Evolutionary conservation across 805 yeast species (phyloP).

Genomic region (Metschnikowia vanudenii): DNA sequence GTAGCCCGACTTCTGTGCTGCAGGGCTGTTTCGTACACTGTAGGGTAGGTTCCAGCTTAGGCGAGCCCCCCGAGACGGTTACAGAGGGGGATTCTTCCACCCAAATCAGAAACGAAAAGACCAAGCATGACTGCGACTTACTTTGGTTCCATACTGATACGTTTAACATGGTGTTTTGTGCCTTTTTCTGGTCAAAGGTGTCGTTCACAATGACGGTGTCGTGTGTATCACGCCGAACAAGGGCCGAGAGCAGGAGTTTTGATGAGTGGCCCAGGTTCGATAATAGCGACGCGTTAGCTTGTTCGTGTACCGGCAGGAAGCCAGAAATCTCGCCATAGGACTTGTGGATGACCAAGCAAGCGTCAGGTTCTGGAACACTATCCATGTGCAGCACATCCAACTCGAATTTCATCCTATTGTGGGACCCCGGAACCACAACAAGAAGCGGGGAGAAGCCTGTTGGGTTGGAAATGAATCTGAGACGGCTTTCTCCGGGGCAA

Average conservation of each 20-base stretch:
- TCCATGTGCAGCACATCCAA: constrained; percentile 28
- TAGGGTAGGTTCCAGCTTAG: neutral
- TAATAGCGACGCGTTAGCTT: constrained; percentile 7
- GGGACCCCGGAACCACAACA: constrained; percentile 25
- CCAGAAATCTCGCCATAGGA: constrained; percentile 16
- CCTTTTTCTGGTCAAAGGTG: constrained; percentile 6
- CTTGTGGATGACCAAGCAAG: constrained; percentile 34
- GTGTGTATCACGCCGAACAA: constrained; percentile 27
- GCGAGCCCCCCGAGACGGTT: neutral
- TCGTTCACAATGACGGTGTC: constrained; percentile 17
- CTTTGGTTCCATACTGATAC: constrained; percentile 17
- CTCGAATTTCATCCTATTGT: constrained; percentile 25
- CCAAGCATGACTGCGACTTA: constrained; percentile 1
- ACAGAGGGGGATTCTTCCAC: constrained; percentile 2
- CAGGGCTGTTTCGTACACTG: neutral
- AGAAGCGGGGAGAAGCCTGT: constrained; percentile 28
- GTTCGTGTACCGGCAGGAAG: constrained; percentile 4
- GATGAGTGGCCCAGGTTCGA: constrained; percentile 27
- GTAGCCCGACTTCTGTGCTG: constrained; percentile 9
- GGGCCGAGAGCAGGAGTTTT: constrained; percentile 25
- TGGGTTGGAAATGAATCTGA: constrained; percentile 29
- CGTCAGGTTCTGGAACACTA: constrained; percentile 5
- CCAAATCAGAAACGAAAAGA: constrained; percentile 7
- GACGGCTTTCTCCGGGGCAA: constrained; percentile 6
- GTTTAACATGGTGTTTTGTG: constrained; percentile 2